A percentile compares a stretch with the other conserved stretches of the same genome.
Conservation (phyloP, 192 early-diverging fungal genomes). For the Coemansia sp. region DNA sequence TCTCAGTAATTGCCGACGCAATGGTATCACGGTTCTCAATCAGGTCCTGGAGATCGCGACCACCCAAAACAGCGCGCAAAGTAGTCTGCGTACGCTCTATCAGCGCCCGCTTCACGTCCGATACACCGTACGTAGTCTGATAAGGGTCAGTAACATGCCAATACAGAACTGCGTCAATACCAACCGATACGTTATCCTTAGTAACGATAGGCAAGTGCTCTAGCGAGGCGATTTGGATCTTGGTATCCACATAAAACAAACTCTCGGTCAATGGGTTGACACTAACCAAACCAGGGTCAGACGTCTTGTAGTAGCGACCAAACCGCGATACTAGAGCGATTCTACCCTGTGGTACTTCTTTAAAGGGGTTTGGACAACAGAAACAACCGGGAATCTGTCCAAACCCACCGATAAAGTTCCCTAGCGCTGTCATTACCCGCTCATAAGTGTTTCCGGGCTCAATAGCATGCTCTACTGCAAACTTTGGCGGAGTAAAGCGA, state of each 20-base stretch:
- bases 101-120: conserved; percentile 78
- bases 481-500: conserved; percentile 33
- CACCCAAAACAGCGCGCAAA: conserved; percentile 80
- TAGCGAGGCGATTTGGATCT: conserved; percentile 67
- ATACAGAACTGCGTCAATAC: conserved; percentile 85
- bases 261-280: conserved; percentile 57
- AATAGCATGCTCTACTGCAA: conserved; percentile 30
- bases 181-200: conserved; percentile 87
- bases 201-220: conserved; percentile 78
- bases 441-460: conserved; percentile 32
- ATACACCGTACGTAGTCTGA: conserved; percentile 77
- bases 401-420: conserved; percentile 38
- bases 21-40: conserved; percentile 90
- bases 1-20: conserved; percentile 80
- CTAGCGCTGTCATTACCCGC: conserved; percentile 38
- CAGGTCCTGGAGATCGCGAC: conserved; percentile 80
- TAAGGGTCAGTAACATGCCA: conserved; percentile 85
- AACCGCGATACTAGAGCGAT: conserved; percentile 56
- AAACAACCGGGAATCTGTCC: conserved; percentile 56
- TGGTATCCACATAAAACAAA: conserved; percentile 59
- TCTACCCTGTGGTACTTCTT: conserved; percentile 44
- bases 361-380: conserved; percentile 59
- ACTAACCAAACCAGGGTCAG: conserved; percentile 61
- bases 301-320: conserved; percentile 61
- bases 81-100: conserved; percentile 91